A percentile compares a stretch with the other conserved stretches of the same genome.
These are phyloP conservation scores for Pyricularia pennisetigena DNA, from an alignment of 2,329 filamentous ascomycete species.

Conservation along the genomic window DNA sequence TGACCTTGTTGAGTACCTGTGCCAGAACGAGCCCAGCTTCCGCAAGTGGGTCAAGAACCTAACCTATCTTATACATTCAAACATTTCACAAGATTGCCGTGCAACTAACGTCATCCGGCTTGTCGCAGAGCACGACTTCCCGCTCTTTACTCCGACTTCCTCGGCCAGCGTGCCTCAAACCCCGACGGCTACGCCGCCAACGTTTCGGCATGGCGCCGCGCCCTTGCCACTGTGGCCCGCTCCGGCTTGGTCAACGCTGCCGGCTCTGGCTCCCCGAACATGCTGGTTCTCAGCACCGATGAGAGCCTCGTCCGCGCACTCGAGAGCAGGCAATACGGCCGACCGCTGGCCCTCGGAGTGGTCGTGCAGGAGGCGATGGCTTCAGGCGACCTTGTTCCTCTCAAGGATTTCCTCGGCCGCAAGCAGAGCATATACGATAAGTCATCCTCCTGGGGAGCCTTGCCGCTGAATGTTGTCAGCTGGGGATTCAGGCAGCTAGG, in stretches of 20 bases:
- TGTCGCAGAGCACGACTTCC: conserved; percentile 13
- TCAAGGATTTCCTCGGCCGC: conserved; percentile 56
- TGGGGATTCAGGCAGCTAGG: conserved; percentile 70
- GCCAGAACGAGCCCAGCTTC: conserved; percentile 12
- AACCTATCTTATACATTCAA: not conserved
- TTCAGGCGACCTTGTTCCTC: conserved; percentile 57
- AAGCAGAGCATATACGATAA: conserved; percentile 63
- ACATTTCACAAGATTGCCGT: not conserved
- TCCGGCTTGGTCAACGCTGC: conserved; percentile 20
- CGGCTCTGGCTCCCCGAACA: conserved; percentile 26
- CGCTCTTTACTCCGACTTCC: conserved; percentile 18
- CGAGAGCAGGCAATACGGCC: conserved; percentile 68
- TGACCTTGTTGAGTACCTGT: conserved; percentile 11
- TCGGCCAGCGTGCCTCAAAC: conserved; percentile 15
- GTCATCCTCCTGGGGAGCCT: conserved; percentile 47
- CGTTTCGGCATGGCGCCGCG: conserved; percentile 24
- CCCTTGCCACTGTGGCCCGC: conserved; percentile 18
- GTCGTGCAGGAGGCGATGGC: conserved; percentile 68
- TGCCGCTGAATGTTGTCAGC: conserved; percentile 59
- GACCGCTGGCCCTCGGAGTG: conserved; percentile 68
- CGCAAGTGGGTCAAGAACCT: conserved; percentile 8
- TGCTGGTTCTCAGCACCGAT: conserved; percentile 43
- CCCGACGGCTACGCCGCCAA: conserved; percentile 19
- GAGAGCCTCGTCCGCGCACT: conserved; percentile 61
- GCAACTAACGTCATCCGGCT: conserved; percentile 5